Evolutionary conservation across 768 basidiomycete species (phyloP), one percentile per base, ranked within the genome.

Genomic region (Lanmaoa rubissima): DNA sequence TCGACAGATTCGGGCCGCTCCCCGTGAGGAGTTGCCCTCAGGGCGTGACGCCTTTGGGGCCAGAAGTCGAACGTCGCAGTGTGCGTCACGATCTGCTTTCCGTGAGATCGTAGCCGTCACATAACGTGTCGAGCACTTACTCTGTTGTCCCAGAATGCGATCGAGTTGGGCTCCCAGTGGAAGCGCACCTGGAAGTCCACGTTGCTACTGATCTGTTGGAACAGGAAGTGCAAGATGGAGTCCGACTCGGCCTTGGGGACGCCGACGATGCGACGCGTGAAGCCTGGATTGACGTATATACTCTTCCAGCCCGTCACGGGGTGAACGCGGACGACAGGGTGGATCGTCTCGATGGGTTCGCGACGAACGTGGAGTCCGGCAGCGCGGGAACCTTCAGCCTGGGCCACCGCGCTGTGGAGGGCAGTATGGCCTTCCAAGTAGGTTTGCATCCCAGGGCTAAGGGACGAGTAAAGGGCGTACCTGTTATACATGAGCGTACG

Each of bases 71-170:
- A 92, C 13, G 83, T 90, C 13, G 90, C 91, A 19, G 85, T 82
- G 63, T 94, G 92, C 14, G 80, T 88, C 40, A 86, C 85, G 56
- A 90, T 66, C 87, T 88, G 12, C 16, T 35, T 43, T 16, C 39
- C 14, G 45, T 53, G 31, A 61, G 58, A 42, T 52, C 21, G 1
- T 47, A 17, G 3, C 28, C 21, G 8, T 11, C 21, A 13, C 41
- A 19, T 19, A 2, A 26, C 1, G 19, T 14, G 1, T 26, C 34
- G 21, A 49, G 12, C 5, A 49, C 61, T 80, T 60, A 88, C 88
- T 70, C 90, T 78, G 71, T 92, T 92, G 65, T 93, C 90, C 91
- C 92, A 93, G 69, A 92, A 77, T n/a, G 89, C 90, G 51, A 92
- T 75, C 41, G 87, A 86, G 66, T 90, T 84, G 38, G 78, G 74